These are phyloP conservation scores for Rutidosis leptorrhynchoides DNA, from an alignment of 129 eudicot species.

Conservation along the genomic window DNA sequence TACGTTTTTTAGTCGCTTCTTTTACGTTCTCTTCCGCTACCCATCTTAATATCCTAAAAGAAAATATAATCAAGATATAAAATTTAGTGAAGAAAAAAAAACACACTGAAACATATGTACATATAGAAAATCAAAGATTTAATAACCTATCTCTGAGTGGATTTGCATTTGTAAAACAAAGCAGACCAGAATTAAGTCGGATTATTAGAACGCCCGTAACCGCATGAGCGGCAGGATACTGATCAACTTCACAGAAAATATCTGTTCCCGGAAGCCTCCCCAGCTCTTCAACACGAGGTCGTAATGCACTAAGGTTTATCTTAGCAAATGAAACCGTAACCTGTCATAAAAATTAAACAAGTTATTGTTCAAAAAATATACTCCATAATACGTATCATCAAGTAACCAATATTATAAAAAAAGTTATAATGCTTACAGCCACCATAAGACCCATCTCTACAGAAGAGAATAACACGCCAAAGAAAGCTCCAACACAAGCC, in stretches of 20 bases:
- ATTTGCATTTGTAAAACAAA: conserved; percentile 81
- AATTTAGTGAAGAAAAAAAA: neutral
- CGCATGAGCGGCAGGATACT: conserved; percentile 61
- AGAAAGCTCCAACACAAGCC: conserved; percentile 56
- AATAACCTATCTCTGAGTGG: conserved; percentile 81
- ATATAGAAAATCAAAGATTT: conserved; percentile 7
- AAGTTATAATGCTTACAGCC: conserved; percentile 62
- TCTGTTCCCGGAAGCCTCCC: conserved; percentile 80
- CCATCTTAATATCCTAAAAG: conserved; percentile 44
- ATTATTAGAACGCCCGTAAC: conserved; percentile 61
- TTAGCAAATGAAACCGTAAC: conserved; percentile 73
- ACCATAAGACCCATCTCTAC: conserved; percentile 60
- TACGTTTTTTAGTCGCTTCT: conserved; percentile 23
- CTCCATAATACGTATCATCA: too few relatives aligned
- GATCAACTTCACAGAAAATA: conserved; percentile 60
- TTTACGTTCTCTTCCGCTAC: conserved; percentile 37
- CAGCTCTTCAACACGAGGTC: conserved; percentile 54
- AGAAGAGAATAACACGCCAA: conserved; percentile 59
- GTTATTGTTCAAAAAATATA: neutral
- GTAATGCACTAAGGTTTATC: conserved; percentile 50
- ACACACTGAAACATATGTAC: neutral
- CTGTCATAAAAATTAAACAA: conserved; percentile 29
- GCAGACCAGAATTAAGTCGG: conserved; percentile 67
- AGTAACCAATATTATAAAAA: too few relatives aligned
- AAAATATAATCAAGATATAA: conserved; percentile 2